Evolutionary conservation across 345 rosid genomes (phyloP), one percentile per base, ranked within the genome.

Genomic region (Rhodomyrtus tomentosa): DNA sequence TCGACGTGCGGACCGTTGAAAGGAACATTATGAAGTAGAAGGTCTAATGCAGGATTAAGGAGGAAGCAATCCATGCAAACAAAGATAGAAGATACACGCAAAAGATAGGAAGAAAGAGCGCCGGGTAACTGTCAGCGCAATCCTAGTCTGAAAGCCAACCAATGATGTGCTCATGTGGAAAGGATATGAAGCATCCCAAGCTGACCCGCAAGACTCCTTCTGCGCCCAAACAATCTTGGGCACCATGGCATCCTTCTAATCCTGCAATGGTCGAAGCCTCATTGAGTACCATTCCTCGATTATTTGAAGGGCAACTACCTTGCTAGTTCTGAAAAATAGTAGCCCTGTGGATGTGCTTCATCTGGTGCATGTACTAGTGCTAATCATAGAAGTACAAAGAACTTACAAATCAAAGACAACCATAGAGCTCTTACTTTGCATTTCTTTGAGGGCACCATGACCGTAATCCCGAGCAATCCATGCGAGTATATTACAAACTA

Each of bases 151-250:
- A 53, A 13, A 24, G 42, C 55, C 40, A 11, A 51, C 48, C 10
- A 82, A 51, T 32, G 8, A 52, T 52, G 40, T 25, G 29, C 56
- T 51, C 58, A 38, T 5, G 9, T 40, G 49, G 25, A 54, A 92
- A 95, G 99, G 99, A 96, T 94, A 95, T 96, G 89, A 93, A 95
- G 87, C 99, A 96, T 87, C 99, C 98, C 89, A 96, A 89, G 96
- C 99, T 96, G 81, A 96, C 97, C 3, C 99, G 94, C 83, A 94
- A 92, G 86, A 96, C 99, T 74, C 98, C 98, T 89, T 94, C 97
- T 0, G 98, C 92, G 10, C 99, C 99, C 55, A 92, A 92, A 89
- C 99, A 96, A 83, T 95, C 92, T n/a, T 82, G 87, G 82, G 92
- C 93, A 74, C 95, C 96, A 86, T 89, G 89, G 87, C 99, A 96